Evolutionary conservation across 805 yeast species (phyloP), one percentile per base, ranked within the genome.

Genomic region (Saccharomyces cerevisiae): DNA sequence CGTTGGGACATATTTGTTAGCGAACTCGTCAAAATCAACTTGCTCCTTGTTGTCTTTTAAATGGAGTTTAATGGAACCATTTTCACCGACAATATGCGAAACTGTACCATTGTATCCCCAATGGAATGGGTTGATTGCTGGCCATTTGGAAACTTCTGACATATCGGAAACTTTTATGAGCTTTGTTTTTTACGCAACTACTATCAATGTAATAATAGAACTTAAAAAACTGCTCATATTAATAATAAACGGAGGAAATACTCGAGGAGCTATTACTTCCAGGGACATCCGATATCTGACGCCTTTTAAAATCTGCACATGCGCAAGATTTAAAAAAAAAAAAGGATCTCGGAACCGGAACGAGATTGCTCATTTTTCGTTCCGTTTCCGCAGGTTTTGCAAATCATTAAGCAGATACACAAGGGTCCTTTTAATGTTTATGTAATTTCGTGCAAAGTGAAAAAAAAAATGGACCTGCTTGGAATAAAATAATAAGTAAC

Each of bases 1-100:
- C 9, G 72, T 80, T 0, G 84, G 81, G 4, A 78, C 70, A 47
- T 66, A 50, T 28, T 64, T 50, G 13, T 62, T 53, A 4, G 68
- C 58, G 46, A 69, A 66, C 17, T 62, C 61, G 24, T 63, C 58
- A 26, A 61, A 51, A 30, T 61, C 50, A 32, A 60, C 50, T 53
- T 55, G 47, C 28, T 56, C 54, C 9, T 59, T 50, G 3, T 54
- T 47, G 11, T 63, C 59, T 47, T 65, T 64, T 49, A 66, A 48
- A 9, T 51, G 49, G n/a, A 68, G 50, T 5, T 57, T 51, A 26
- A 60, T 59, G 1, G 68, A 59, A 27, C 69, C 69, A 14, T 62
- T 53, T 6, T 55, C 57, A 48, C 63, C 55, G 28, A 55, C 56
- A 14, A 61, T 60, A 43, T 67, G 70, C 6, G 61, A 61, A 10